Percentiles rank a stretch among this genome's conserved stretches.
These are phyloP conservation scores for Tetradesmus lagerheimii DNA, from an alignment of 139 green algal genomes.

Conservation along the genomic window DNA sequence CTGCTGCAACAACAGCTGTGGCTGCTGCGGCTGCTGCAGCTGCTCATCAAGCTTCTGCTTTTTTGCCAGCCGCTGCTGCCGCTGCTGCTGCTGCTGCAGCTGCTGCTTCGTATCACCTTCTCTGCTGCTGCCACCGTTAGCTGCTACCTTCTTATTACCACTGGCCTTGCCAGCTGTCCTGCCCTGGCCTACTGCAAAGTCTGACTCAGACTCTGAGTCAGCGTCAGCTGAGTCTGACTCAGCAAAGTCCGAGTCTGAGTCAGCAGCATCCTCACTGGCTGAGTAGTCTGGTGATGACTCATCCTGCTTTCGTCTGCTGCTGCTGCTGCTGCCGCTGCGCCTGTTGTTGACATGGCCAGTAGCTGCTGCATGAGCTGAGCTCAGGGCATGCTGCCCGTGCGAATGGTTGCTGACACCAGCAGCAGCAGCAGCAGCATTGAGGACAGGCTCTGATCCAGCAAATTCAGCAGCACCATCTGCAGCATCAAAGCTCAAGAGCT, in stretches of 20 bases:
- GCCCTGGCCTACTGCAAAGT: background rate
- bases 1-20: background rate
- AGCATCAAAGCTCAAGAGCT: background rate
- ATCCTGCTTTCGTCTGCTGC: conserved; percentile 2
- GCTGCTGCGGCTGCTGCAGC: background rate
- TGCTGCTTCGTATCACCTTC: background rate
- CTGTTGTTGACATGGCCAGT: background rate
- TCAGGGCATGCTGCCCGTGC: background rate
- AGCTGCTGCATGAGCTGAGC: background rate
- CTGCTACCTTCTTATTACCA: background rate
- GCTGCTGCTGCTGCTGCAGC: background rate
- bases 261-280: background rate
- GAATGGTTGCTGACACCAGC: background rate
- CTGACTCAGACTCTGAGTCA: background rate
- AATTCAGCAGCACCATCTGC: background rate
- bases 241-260: background rate
- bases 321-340: background rate
- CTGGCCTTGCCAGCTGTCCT: background rate
- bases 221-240: background rate
- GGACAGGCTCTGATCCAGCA: too few relatives aligned
- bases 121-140: background rate
- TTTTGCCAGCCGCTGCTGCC: background rate
- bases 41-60: background rate
- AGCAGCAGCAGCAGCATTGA: background rate
- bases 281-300: background rate